These are phyloP conservation scores for Quercus agrifolia DNA, from an alignment of 306 rosid species.

Conservation along the genomic window DNA sequence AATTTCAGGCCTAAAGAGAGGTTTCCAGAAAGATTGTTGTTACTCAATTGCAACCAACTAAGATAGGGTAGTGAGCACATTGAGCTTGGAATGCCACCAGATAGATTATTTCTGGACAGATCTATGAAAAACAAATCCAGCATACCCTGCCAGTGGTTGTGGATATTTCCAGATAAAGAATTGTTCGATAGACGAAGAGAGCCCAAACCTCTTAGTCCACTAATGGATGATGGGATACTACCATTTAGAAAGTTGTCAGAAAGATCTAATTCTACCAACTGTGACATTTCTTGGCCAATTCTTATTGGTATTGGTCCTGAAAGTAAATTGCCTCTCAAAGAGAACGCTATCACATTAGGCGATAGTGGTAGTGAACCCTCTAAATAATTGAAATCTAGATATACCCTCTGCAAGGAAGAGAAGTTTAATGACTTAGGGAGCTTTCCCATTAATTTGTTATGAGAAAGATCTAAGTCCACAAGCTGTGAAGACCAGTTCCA, in stretches of 20 bases:
- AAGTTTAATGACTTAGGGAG: background rate
- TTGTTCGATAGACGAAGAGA: constrained; percentile 13
- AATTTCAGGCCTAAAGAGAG: background rate
- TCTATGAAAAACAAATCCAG: background rate
- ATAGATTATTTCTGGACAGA: constrained; percentile 7
- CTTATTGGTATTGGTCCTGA: constrained; percentile 17
- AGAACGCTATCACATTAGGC: background rate
- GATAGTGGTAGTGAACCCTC: constrained; percentile 18
- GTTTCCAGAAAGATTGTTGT: constrained; percentile 11
- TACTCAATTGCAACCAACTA: constrained; percentile 5
- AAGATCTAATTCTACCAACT: background rate
- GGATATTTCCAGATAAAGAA: constrained; percentile 11
- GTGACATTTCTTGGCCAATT: constrained; percentile 4
- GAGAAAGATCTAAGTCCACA: background rate
- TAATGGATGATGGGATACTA: constrained; percentile 17
- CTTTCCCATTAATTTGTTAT: constrained; percentile 9
- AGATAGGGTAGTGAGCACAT: constrained; percentile 7
- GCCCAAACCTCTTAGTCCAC: background rate
- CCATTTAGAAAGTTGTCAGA: constrained; percentile 14
- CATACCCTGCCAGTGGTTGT: background rate
- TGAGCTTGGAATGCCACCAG: constrained; percentile 16
- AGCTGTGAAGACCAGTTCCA: background rate
- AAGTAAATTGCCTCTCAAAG: constrained; percentile 6
- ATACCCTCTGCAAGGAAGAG: background rate
- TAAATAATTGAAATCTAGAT: constrained; percentile 11